Evolutionary conservation across 208 protist species (phyloP), one percentile per base, ranked within the genome.

Genomic region (Leishmania tropica): DNA sequence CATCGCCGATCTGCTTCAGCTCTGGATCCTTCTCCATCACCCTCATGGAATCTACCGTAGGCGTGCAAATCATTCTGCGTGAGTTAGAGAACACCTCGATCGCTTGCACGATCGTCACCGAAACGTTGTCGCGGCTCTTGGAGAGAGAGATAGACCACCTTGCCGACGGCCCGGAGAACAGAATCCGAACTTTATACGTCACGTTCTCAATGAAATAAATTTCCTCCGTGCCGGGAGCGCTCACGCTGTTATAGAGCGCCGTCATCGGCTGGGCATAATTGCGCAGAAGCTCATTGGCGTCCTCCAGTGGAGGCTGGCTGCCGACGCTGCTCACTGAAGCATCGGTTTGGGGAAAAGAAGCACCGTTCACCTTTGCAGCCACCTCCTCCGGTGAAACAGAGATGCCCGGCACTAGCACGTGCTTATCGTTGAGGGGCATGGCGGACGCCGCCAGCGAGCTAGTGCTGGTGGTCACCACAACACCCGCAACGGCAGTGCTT

Each of bases 1-100:
- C 80, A 68, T 76, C 60, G 51, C 80, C 80, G 51, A 83, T 83
- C 47, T 2, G 35, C 53, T 64, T 83, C 35, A 35, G 45, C 13
- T 19, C 6, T 37, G 72, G 42, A 64, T 79, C 75, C 47, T 28
- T 65, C 35, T 51, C 37, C 35, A 83, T 19, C 47, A 83, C 80
- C 1, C 5, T 7, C 74, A 64, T 78, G 24, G 8, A n/a, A 53
- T 45, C 13, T 19, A 79, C 72, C 24, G 35, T 75, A 37, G 68
- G 47, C 24, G 45, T 47, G 80, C 76, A 78, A n/a, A 74, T 24
- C 28, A 67, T 10, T 60, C 68, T 13, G 48, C 74, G 67, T 40
- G 80, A 79, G 65, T 51, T 65, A 53, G 76, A 58, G 28, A 75
- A 6, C 42, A 37, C 35, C 74, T 37, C 31, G 64, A 83, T 56